These are phyloP conservation scores for Knoxdaviesia capensis DNA, from an alignment of 2,329 filamentous ascomycete genomes.

Conservation along the genomic window DNA sequence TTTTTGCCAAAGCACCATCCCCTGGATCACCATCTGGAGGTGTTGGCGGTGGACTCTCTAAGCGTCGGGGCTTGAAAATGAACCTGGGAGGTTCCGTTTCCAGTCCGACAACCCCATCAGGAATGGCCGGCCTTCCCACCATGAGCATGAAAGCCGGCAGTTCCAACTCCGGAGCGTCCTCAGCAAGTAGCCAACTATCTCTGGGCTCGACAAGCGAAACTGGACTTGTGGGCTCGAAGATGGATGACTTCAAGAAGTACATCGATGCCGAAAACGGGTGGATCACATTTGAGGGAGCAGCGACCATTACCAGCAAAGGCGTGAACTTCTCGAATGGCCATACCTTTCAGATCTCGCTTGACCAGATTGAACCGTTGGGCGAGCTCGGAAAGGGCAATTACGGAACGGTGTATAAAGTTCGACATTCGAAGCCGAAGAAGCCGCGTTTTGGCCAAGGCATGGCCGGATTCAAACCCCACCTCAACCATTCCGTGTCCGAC, in stretches of 20 bases:
- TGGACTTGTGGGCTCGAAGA: slow-evolving; percentile 21
- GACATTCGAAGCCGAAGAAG: slow-evolving; percentile 48
- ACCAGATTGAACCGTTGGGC: slow-evolving; percentile 82
- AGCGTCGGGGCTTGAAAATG: too few species aligned
- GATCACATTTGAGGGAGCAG: slow-evolving; percentile 82
- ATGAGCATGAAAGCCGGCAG: too few species aligned
- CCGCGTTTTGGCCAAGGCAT: slow-evolving; percentile 40
- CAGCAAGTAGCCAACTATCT: too few species aligned
- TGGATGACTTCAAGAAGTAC: slow-evolving; percentile 50
- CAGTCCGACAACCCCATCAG: too few species aligned
- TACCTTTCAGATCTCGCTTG: slow-evolving; percentile 82
- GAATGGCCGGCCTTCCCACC: too few species aligned
- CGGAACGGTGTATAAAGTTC: slow-evolving; percentile 91
- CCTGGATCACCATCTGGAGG: too few species aligned
- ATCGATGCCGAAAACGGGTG: slow-evolving; percentile 85
- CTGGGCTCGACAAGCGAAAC: too few species aligned
- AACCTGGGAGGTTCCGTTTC: too few species aligned
- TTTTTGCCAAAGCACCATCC: too few species aligned
- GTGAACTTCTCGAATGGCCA: slow-evolving; percentile 84
- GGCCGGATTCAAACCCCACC: slow-evolving; percentile 19
- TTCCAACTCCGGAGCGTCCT: too few species aligned
- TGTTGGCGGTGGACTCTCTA: too few species aligned
- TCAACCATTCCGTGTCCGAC: slow-evolving; percentile 17
- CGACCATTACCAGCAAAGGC: slow-evolving; percentile 69
- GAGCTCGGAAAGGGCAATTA: slow-evolving; percentile 97